Conservation (phyloP, 2,329 filamentous ascomycete genomes). For the Stagonosporopsis chrysanthemi region DNA sequence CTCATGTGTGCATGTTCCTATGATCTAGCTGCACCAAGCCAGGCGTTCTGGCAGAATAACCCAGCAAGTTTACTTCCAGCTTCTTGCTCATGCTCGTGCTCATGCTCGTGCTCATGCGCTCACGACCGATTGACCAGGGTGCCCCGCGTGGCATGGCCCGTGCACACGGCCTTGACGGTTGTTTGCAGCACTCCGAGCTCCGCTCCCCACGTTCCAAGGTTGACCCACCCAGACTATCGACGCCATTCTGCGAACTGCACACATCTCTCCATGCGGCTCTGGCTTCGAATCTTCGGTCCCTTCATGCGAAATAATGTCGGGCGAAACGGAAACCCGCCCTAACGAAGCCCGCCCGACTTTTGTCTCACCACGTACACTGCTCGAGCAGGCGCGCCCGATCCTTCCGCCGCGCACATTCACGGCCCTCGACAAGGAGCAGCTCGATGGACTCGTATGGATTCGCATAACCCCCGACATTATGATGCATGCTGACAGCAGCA, state of each 20-base stretch:
- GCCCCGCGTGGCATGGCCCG: constrained; percentile 14
- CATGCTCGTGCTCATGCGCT: too few relatives aligned
- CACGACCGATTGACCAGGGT: constrained; percentile 19
- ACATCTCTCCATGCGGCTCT: constrained; percentile 46
- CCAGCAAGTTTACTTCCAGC: background rate
- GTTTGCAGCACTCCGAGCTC: too few relatives aligned
- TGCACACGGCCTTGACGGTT: constrained; percentile 7
- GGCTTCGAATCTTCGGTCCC: constrained; percentile 40
- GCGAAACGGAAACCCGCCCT: constrained; percentile 31
- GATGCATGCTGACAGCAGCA: constrained; percentile 25
- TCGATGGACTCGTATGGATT: constrained; percentile 74
- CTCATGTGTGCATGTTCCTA: constrained; percentile 2
- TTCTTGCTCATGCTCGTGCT: background rate
- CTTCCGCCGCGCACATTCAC: constrained; percentile 55
- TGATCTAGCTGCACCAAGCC: constrained; percentile 11
- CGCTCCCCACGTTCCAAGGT: constrained; percentile 19
- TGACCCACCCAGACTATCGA: constrained; percentile 22
- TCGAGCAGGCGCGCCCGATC: constrained; percentile 41
- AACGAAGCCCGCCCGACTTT: constrained; percentile 32
- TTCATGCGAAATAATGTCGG: constrained; percentile 47
- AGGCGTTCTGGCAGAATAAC: constrained; percentile 16
- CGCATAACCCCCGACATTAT: background rate
- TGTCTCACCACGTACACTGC: constrained; percentile 37
- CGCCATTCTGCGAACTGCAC: constrained; percentile 20
- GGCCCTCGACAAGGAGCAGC: constrained; percentile 76